These are phyloP conservation scores for Cucurbita moschata DNA, from an alignment of 306 rosid genomes.

Conservation along the genomic window DNA sequence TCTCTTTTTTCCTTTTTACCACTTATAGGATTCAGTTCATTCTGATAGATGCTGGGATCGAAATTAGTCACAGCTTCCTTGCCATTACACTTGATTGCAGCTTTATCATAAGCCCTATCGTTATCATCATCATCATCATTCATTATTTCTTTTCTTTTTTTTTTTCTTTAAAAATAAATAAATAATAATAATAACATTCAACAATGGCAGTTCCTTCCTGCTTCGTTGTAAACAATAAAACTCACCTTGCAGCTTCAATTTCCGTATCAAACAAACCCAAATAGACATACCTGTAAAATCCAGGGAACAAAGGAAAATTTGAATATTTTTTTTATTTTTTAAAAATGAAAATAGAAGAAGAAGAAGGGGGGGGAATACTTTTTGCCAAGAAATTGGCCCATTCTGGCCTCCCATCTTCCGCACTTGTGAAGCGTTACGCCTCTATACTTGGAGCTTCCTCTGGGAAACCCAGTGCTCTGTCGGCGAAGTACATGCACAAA, in stretches of 20 bases:
- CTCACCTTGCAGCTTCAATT: conserved; percentile 88
- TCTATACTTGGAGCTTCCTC: conserved; percentile 99
- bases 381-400: conserved; percentile 98
- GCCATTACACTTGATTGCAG: conserved; percentile 95
- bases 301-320: conserved; percentile 5
- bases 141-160: not conserved
- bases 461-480: conserved; percentile 97
- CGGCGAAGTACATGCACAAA: conserved; percentile 98
- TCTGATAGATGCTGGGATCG: conserved; percentile 82
- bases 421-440: conserved; percentile 98
- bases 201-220: not conserved
- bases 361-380: conserved; percentile 27
- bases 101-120: conserved; percentile 90
- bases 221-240: not conserved
- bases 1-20: conserved; percentile 20
- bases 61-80: conserved; percentile 97
- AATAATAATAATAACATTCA: not conserved
- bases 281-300: conserved; percentile 59
- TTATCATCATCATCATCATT: not conserved
- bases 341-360: no score
- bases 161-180: no score
- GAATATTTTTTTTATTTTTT: not conserved
- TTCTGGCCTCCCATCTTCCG: conserved; percentile 99
- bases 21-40: conserved; percentile 44
- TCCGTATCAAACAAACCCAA: conserved; percentile 93